phyloP scores from a whole-genome alignment of 2,329 filamentous ascomycete species.

The Orbilia ellipsospora region DNA sequence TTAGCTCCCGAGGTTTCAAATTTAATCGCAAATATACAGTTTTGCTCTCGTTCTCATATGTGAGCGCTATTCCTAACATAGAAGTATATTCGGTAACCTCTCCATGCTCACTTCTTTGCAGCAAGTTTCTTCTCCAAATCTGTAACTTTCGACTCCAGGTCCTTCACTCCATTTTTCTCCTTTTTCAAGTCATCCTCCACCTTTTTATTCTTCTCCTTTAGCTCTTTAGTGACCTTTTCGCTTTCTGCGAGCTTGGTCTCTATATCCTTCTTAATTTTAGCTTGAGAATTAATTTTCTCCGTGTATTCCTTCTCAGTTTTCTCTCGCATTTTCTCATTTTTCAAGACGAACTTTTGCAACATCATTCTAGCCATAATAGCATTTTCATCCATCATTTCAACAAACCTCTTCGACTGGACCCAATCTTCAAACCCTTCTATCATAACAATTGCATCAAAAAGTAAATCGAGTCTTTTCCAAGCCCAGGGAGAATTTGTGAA shows the following conservation, averaged over 20 bases:
- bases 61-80: too few species aligned
- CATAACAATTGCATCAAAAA: not conserved
- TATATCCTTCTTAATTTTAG: not conserved
- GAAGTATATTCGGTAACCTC: too few species aligned
- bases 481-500: not conserved
- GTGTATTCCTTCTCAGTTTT: not conserved
- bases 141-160: not conserved
- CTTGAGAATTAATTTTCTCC: not conserved
- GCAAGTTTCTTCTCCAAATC: not conserved
- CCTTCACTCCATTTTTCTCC: not conserved
- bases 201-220: not conserved
- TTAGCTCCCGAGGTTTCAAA: too few species aligned
- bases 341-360: constrained; percentile 1
- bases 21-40: too few species aligned
- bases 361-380: constrained; percentile 19
- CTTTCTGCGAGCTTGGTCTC: not conserved
- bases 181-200: not conserved
- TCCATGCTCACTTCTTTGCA: too few species aligned
- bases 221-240: too few species aligned
- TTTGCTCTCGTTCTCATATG: too few species aligned
- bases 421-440: constrained; percentile 9
- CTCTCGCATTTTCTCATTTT: not conserved
- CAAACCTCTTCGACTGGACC: constrained; percentile 1
- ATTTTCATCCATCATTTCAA: constrained; percentile 25
- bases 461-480: not conserved